Evolutionary conservation across 2,329 filamentous ascomycete species (phyloP).

Genomic region (Colletotrichum cereale): DNA sequence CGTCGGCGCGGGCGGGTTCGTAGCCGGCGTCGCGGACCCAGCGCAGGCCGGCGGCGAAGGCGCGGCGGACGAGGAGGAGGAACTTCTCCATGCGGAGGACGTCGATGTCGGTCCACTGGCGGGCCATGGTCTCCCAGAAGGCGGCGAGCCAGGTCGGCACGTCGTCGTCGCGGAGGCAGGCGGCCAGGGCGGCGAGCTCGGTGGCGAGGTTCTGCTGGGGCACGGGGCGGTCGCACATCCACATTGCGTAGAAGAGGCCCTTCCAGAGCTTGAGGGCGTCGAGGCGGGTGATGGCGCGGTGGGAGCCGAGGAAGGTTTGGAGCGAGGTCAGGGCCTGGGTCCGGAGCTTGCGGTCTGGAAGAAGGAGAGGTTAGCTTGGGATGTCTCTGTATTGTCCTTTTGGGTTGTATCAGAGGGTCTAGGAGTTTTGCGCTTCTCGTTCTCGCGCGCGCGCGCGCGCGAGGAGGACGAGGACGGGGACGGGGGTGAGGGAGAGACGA

Average conservation of each 20-base stretch:
- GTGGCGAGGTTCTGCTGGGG: conserved; percentile 86
- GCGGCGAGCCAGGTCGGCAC: conserved; percentile 40
- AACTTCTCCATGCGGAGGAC: conserved; percentile 92
- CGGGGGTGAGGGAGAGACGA: conserved; percentile 47
- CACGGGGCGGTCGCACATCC: conserved; percentile 92
- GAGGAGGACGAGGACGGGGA: background rate
- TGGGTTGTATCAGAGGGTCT: background rate
- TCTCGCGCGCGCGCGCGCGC: background rate
- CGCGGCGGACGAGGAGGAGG: conserved; percentile 83
- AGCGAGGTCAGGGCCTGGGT: conserved; percentile 83
- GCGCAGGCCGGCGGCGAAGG: conserved; percentile 77
- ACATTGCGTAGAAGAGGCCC: conserved; percentile 91
- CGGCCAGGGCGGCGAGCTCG: conserved; percentile 78
- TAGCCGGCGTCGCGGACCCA: conserved; percentile 52
- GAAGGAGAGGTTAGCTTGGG: background rate
- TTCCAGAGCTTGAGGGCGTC: conserved; percentile 94
- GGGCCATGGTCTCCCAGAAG: conserved; percentile 71
- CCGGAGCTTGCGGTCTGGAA: conserved; percentile 81
- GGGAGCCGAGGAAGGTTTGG: conserved; percentile 79
- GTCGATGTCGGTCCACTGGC: conserved; percentile 79
- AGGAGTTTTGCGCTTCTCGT: background rate
- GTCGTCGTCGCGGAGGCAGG: conserved; percentile 40
- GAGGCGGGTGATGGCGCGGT: conserved; percentile 69
- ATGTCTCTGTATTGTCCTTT: background rate
- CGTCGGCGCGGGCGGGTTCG: conserved; percentile 50